Evolutionary conservation across 495 filamentous ascomycete species (phyloP).

Genomic region (Aspergillus campestris): DNA sequence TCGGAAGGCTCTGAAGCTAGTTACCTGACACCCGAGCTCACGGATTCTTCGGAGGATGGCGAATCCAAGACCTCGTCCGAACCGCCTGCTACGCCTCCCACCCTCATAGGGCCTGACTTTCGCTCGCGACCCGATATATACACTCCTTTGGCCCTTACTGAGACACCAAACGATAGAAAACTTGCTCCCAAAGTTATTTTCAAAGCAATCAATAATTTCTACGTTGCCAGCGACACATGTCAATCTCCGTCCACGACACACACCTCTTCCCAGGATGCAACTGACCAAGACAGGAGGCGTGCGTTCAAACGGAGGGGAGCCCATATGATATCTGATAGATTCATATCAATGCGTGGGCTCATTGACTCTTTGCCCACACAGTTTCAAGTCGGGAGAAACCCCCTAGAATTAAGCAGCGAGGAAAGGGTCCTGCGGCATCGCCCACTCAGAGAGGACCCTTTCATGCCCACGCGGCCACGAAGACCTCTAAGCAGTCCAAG

Average conservation of each 20-base stretch:
- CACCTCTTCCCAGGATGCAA: too few species aligned
- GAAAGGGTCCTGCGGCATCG: constrained; percentile 56
- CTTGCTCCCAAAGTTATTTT: neutral
- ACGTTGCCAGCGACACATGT: too few species aligned
- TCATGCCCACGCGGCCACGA: constrained; percentile 34
- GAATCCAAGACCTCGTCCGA: constrained; percentile 1
- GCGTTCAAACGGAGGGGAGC: neutral
- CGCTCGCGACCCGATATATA: neutral
- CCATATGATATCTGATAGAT: constrained; percentile 51
- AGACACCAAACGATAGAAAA: neutral
- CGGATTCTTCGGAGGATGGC: constrained; percentile 1
- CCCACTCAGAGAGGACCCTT: constrained; percentile 55
- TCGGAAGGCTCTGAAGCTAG: neutral
- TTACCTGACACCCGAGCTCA: neutral
- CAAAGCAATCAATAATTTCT: too few species aligned
- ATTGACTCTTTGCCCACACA: constrained; percentile 39
- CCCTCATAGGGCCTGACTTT: neutral
- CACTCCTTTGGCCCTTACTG: neutral
- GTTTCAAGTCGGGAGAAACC: constrained; percentile 57
- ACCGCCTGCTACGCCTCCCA: neutral
- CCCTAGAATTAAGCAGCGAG: constrained; percentile 47
- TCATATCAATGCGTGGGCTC: constrained; percentile 51
- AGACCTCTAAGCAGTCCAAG: constrained; percentile 12
- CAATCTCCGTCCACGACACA: too few species aligned
- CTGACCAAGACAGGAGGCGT: too few species aligned